These are phyloP conservation scores for Ganoderma lingzhi DNA, from an alignment of 1,284 basidiomycete species.

Conservation along the genomic window DNA sequence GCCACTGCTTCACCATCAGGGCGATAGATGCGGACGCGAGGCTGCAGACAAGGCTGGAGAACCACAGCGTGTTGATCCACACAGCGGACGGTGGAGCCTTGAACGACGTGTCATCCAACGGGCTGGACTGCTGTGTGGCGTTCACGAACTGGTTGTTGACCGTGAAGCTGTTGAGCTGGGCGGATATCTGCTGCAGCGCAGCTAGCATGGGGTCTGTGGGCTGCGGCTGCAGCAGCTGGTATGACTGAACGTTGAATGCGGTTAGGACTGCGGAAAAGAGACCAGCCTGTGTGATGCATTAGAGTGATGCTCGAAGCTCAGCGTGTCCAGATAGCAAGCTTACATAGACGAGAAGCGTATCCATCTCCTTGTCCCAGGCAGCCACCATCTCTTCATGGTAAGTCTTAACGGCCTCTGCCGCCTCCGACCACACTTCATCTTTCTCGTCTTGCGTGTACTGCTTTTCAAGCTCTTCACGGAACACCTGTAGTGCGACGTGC, in stretches of 20 bases:
- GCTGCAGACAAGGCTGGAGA: slow-evolving; percentile 27
- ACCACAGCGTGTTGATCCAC: slow-evolving; percentile 32
- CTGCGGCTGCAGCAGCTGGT: slow-evolving; percentile 18
- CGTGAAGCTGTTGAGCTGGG: slow-evolving; percentile 23
- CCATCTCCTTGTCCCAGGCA: slow-evolving; percentile 12
- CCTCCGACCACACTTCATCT: slow-evolving; percentile 1
- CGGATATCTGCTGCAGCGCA: slow-evolving; percentile 24
- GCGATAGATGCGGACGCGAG: slow-evolving; percentile 25
- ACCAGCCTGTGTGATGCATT: slow-evolving; percentile 25
- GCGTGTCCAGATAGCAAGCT: no score
- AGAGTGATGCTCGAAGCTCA: not conserved
- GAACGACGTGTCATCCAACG: slow-evolving; percentile 12
- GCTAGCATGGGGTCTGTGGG: slow-evolving; percentile 2
- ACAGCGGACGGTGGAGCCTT: slow-evolving; percentile 7
- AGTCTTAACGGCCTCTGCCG: slow-evolving; percentile 3
- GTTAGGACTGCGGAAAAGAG: slow-evolving; percentile 31
- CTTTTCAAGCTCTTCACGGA: slow-evolving; percentile 4
- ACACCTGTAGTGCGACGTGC: slow-evolving; percentile 16
- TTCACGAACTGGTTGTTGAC: slow-evolving; percentile 17
- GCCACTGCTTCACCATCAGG: slow-evolving; percentile 33
- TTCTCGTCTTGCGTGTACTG: slow-evolving; percentile 6
- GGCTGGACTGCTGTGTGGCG: slow-evolving; percentile 21
- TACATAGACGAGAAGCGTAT: slow-evolving; percentile 10
- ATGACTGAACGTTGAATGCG: slow-evolving; percentile 28
- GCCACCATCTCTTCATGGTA: slow-evolving; percentile 10